Evolutionary conservation across 2,329 filamentous ascomycete species (phyloP).

Genomic region (Fusarium foetens): DNA sequence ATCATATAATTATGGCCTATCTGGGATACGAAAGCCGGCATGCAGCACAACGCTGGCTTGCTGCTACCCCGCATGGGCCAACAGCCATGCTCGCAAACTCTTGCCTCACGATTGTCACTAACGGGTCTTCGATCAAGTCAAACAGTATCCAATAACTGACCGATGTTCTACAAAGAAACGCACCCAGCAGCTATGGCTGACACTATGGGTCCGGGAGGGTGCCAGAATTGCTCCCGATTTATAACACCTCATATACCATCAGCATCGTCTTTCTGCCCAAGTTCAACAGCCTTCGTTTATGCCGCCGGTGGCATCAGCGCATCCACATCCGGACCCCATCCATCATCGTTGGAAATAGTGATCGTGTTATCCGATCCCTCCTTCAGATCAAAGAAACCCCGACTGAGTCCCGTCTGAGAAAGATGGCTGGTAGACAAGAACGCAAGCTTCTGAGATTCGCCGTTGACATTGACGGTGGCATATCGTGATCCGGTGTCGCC

Average conservation of each 20-base stretch:
- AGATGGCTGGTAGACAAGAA: constrained; percentile 61
- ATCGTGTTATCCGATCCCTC: constrained; percentile 60
- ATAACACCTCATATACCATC: background rate
- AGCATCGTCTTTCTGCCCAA: too few species aligned
- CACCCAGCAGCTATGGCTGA: too few species aligned
- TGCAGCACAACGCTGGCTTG: background rate
- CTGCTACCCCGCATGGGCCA: background rate
- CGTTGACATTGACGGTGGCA: constrained; percentile 67
- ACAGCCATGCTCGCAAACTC: background rate
- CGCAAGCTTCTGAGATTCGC: constrained; percentile 59
- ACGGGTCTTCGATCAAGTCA: background rate
- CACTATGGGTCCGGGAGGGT: background rate
- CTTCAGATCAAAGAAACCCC: constrained; percentile 60
- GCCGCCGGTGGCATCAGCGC: constrained; percentile 61
- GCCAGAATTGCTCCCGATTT: background rate
- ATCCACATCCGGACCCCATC: constrained; percentile 55
- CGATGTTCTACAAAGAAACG: background rate
- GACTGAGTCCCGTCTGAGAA: constrained; percentile 55
- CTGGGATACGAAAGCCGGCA: background rate
- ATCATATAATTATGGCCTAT: background rate
- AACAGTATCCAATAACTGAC: background rate
- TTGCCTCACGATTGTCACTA: background rate
- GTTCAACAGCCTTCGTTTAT: background rate
- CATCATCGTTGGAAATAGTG: constrained; percentile 55
- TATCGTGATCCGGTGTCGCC: constrained; percentile 63